Conservation (phyloP, 768 basidiomycete species). For the Tylopilus rubrobrunneus region DNA sequence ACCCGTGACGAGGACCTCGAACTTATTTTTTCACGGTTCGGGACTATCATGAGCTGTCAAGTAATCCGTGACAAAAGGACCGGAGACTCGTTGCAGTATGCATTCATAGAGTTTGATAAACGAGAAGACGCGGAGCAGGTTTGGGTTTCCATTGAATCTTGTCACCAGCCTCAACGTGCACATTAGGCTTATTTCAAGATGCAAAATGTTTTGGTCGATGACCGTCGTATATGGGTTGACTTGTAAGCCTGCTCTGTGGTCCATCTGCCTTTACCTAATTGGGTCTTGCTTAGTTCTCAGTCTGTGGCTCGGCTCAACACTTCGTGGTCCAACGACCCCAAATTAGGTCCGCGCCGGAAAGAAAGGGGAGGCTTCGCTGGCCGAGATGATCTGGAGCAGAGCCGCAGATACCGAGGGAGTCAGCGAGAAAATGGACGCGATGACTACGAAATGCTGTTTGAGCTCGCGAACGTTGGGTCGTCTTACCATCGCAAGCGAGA, state of each 20-base stretch:
- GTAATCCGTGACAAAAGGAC: slow-evolving; percentile 95
- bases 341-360: slow-evolving; percentile 41
- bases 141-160: slow-evolving; percentile 17
- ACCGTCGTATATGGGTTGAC: slow-evolving; percentile 98
- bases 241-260: slow-evolving; percentile 56
- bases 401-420: slow-evolving; percentile 56
- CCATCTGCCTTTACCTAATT: slow-evolving; percentile 15
- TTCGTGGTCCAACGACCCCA: slow-evolving; percentile 76
- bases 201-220: slow-evolving; percentile 98
- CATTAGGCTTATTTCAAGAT: slow-evolving; percentile 95
- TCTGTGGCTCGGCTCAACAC: slow-evolving; percentile 87
- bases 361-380: slow-evolving; percentile 56
- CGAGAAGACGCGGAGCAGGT: slow-evolving; percentile 93
- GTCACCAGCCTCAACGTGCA: slow-evolving; percentile 7
- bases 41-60: slow-evolving; percentile 94
- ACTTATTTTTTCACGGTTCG: slow-evolving; percentile 95
- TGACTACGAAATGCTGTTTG: slow-evolving; percentile 81
- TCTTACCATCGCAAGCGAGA: slow-evolving; percentile 42
- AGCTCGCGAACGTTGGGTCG: slow-evolving; percentile 46
- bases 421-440: slow-evolving; percentile 29
- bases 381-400: slow-evolving; percentile 69
- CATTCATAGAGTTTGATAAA: slow-evolving; percentile 97
- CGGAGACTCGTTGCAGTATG: slow-evolving; percentile 95
- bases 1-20: slow-evolving; percentile 96
- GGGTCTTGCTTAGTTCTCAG: slow-evolving; percentile 60